Evolutionary conservation across 257 asterid species (phyloP).

Genomic region (Paraleonurus japonicus): DNA sequence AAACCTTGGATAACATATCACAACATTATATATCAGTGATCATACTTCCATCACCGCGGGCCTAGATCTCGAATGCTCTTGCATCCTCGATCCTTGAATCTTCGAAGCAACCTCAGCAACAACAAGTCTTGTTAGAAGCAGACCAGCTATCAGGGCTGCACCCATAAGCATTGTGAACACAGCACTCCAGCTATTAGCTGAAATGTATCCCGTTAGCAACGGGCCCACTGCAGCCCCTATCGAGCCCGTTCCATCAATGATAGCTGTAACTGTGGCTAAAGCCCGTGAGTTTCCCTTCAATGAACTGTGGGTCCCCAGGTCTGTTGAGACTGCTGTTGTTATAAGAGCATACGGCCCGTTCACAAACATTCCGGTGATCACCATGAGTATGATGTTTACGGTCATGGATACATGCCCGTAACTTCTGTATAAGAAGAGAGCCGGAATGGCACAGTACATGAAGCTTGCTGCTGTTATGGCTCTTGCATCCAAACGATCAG

Average conservation of each 20-base stretch:
- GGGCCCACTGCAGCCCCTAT: constrained; percentile 98
- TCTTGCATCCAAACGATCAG: constrained; percentile 73
- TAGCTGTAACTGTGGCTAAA: constrained; percentile 90
- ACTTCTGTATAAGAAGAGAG: constrained; percentile 77
- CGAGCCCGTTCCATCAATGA: constrained; percentile 96
- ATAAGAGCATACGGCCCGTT: constrained; percentile 96
- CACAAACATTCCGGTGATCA: constrained; percentile 79
- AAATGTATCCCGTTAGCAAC: constrained; percentile 81
- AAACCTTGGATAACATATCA: neutral
- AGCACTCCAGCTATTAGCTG: constrained; percentile 81
- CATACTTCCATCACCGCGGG: constrained; percentile 49
- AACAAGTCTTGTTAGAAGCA: constrained; percentile 80
- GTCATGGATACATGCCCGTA: constrained; percentile 81
- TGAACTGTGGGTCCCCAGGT: constrained; percentile 94
- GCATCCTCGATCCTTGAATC: constrained; percentile 46
- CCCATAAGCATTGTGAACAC: constrained; percentile 93
- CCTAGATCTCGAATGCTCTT: constrained; percentile 29
- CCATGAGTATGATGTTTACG: constrained; percentile 66
- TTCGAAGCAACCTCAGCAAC: constrained; percentile 76
- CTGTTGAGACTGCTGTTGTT: constrained; percentile 97
- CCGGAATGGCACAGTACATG: constrained; percentile 95
- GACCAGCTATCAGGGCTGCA: constrained; percentile 77
- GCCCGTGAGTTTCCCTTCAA: constrained; percentile 83
- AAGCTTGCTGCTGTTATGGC: constrained; percentile 97
- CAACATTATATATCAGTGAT: constrained; percentile 11